Evolutionary conservation across 1,284 basidiomycete species (phyloP).

Genomic region (Ceratobasidium sp.): DNA sequence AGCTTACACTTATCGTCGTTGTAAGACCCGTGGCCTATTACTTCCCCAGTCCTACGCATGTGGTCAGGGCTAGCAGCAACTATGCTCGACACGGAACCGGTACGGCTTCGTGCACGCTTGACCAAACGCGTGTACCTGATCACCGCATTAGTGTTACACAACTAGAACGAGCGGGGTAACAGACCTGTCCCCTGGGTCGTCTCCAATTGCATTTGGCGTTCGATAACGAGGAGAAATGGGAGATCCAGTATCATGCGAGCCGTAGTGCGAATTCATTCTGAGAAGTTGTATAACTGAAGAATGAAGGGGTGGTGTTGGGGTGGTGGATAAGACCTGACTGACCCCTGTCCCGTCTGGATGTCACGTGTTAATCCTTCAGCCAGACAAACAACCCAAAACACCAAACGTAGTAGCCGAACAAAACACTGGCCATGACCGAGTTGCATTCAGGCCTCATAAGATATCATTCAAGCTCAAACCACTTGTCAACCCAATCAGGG

Average conservation of each 20-base stretch:
- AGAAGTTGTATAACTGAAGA: too few species aligned
- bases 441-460: background rate
- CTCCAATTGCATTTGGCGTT: background rate
- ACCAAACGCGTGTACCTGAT: conserved; percentile 11
- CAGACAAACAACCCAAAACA: too few species aligned
- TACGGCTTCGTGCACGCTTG: background rate
- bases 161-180: too few species aligned
- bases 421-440: too few species aligned
- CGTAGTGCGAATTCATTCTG: background rate
- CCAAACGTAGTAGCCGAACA: too few species aligned
- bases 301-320: too few species aligned
- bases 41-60: background rate
- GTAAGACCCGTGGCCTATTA: too few species aligned
- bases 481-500: too few species aligned
- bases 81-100: background rate
- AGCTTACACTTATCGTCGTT: background rate
- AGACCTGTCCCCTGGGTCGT: conserved; percentile 26
- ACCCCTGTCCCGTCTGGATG: too few species aligned
- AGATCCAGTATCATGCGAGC: background rate
- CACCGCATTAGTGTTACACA: background rate
- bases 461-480: background rate
- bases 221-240: background rate
- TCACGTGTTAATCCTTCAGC: too few species aligned
- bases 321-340: too few species aligned
- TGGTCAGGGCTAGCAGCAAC: background rate